These are phyloP conservation scores for Hypoxylon sp. DNA, from an alignment of 2,329 filamentous ascomycete species.

Conservation along the genomic window DNA sequence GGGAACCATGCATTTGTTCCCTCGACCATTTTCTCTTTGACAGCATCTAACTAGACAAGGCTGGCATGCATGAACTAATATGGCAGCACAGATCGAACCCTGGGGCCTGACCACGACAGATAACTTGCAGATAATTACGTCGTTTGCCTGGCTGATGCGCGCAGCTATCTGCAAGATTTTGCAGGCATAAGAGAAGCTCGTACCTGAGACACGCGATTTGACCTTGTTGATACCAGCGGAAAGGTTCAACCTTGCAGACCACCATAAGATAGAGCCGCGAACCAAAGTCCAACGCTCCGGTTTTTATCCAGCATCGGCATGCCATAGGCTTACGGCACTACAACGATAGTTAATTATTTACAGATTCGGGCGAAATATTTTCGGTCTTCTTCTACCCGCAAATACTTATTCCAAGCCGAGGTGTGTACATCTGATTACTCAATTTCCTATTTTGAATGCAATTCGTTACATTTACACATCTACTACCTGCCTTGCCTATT, in stretches of 20 bases:
- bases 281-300: slow-evolving; percentile 24
- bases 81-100: slow-evolving; percentile 45
- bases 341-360: slow-evolving; percentile 22
- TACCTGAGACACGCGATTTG: slow-evolving; percentile 42
- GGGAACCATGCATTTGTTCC: slow-evolving; percentile 44
- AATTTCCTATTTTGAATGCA: slow-evolving; percentile 11
- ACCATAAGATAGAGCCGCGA: slow-evolving; percentile 48
- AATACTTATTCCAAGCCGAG: slow-evolving; percentile 11
- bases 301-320: slow-evolving; percentile 27
- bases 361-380: slow-evolving; percentile 17
- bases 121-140: slow-evolving; percentile 47
- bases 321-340: slow-evolving; percentile 9
- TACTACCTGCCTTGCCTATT: slow-evolving; percentile 16
- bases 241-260: slow-evolving; percentile 48
- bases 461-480: slow-evolving; percentile 1
- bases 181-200: slow-evolving; percentile 38
- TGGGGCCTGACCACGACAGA: slow-evolving; percentile 42
- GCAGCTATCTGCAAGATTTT: slow-evolving; percentile 43
- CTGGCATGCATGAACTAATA: slow-evolving; percentile 50
- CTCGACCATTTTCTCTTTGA: slow-evolving; percentile 37
- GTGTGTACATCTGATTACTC: slow-evolving; percentile 22
- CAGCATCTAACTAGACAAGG: slow-evolving; percentile 44
- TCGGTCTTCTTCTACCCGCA: slow-evolving; percentile 17
- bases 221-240: slow-evolving; percentile 41
- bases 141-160: slow-evolving; percentile 40